Evolutionary conservation across 148 eudicot species (phyloP).

Genomic region (Mesembryanthemum crystallinum): DNA sequence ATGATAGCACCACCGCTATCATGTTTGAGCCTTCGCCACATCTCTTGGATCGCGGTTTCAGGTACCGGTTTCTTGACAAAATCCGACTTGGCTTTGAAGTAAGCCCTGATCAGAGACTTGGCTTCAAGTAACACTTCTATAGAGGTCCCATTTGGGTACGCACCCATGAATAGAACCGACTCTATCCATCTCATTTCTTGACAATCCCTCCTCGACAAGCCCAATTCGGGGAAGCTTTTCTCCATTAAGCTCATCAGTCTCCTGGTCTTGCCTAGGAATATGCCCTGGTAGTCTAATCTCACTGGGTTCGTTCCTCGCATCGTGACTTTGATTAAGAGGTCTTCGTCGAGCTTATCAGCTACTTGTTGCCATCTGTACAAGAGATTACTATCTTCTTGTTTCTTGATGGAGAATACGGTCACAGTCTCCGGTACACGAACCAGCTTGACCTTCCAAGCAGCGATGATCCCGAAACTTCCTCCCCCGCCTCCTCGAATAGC

Average conservation of each 20-base stretch:
- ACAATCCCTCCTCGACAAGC: slow-evolving; percentile 14
- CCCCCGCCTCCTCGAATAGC: slow-evolving; percentile 25
- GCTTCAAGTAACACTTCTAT: slow-evolving; percentile 23
- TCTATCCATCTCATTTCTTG: slow-evolving; percentile 29
- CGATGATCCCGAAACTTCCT: slow-evolving; percentile 22
- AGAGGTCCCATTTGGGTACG: slow-evolving; percentile 25
- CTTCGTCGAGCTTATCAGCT: slow-evolving; percentile 22
- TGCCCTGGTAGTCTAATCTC: slow-evolving; percentile 11
- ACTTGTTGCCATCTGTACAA: slow-evolving; percentile 26
- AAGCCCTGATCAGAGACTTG: slow-evolving; percentile 22
- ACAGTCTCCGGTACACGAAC: too few relatives aligned
- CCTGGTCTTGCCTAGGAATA: slow-evolving; percentile 17
- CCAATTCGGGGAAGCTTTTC: slow-evolving; percentile 25
- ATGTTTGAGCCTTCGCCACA: slow-evolving; percentile 23
- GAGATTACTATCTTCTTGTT: slow-evolving; percentile 8
- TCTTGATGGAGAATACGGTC: too few relatives aligned
- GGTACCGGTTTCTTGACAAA: slow-evolving; percentile 40
- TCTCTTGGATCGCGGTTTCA: slow-evolving; percentile 25
- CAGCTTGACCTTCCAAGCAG: too few relatives aligned
- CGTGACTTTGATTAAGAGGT: slow-evolving; percentile 20
- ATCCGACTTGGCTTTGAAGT: slow-evolving; percentile 54
- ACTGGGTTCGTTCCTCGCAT: slow-evolving; percentile 1
- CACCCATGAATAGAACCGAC: slow-evolving; percentile 20
- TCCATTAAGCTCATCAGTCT: slow-evolving; percentile 23
- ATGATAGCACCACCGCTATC: slow-evolving; percentile 15